Percentiles rank a stretch among this genome's conserved stretches.
Evolutionary conservation across 768 basidiomycete species (phyloP).

Genomic region (Podaxis mareebaensis): DNA sequence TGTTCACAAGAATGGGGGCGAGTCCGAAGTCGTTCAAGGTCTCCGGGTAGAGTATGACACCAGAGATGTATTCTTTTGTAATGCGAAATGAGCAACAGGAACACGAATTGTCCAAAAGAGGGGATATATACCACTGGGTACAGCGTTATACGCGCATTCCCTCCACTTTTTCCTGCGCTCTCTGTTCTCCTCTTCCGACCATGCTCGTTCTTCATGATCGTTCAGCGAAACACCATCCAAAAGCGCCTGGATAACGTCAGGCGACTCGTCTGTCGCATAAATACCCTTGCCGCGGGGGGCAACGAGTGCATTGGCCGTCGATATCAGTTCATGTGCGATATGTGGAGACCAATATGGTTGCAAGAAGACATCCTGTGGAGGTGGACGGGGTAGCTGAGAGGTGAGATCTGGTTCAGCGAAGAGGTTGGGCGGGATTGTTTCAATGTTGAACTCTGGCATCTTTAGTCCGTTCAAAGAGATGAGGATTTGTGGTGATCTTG

Average conservation of each 20-base stretch:
- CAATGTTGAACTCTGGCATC: constrained; percentile 23
- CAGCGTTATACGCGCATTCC: constrained; percentile 41
- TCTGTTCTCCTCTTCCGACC: constrained; percentile 35
- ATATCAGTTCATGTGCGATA: constrained; percentile 43
- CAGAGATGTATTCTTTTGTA: constrained; percentile 45
- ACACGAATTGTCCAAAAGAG: not conserved
- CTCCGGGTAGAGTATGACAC: constrained; percentile 51
- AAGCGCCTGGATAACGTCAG: constrained; percentile 40
- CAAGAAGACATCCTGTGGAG: constrained; percentile 30
- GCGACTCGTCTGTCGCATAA: constrained; percentile 55
- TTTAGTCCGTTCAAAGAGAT: not conserved
- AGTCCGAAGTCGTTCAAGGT: constrained; percentile 51
- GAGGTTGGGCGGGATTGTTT: constrained; percentile 28
- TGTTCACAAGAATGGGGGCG: constrained; percentile 40
- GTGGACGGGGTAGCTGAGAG: constrained; percentile 20
- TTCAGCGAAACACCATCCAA: constrained; percentile 37
- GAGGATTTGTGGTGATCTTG: not conserved
- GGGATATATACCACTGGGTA: constrained; percentile 36
- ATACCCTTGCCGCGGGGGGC: constrained; percentile 51
- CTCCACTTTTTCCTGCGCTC: constrained; percentile 45
- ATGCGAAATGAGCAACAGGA: not conserved
- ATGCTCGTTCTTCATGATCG: constrained; percentile 24
- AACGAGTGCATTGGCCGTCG: constrained; percentile 44
- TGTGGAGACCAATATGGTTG: constrained; percentile 40
- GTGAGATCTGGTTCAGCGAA: constrained; percentile 29